Percentiles rank a stretch among this genome's conserved stretches.
These are phyloP conservation scores for Aspergillus wentii DNA, from an alignment of 495 filamentous ascomycete genomes.

Conservation along the genomic window DNA sequence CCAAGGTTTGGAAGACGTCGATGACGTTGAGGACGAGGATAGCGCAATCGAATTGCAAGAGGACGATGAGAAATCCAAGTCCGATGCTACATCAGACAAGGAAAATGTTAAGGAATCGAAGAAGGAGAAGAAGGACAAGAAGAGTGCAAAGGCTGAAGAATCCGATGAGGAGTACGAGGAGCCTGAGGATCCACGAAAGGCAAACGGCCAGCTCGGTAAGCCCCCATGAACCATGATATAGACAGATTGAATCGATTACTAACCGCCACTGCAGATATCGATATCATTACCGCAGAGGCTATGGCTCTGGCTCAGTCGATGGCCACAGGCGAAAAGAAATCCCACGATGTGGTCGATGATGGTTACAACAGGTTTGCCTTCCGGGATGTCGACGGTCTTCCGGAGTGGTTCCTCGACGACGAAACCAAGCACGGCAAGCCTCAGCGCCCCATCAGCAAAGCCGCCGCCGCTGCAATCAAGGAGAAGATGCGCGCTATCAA, in stretches of 20 bases:
- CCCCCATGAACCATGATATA: slow-evolving; percentile 3
- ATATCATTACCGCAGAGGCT: slow-evolving; percentile 97
- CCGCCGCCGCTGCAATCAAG: slow-evolving; percentile 87
- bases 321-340: slow-evolving; percentile 76
- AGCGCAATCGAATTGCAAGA: slow-evolving; percentile 43
- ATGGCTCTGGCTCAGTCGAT: slow-evolving; percentile 97
- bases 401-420: slow-evolving; percentile 97
- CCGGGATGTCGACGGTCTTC: slow-evolving; percentile 87
- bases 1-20: slow-evolving; percentile 61
- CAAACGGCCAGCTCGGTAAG: slow-evolving; percentile 66
- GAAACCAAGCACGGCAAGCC: slow-evolving; percentile 78
- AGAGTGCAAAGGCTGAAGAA: slow-evolving; percentile 45
- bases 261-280: slow-evolving; percentile 62
- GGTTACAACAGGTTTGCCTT: slow-evolving; percentile 89
- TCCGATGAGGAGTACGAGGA: slow-evolving; percentile 60
- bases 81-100: no score
- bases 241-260: slow-evolving; percentile 13
- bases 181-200: slow-evolving; percentile 58
- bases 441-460: slow-evolving; percentile 82
- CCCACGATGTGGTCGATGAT: slow-evolving; percentile 76
- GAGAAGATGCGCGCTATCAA: slow-evolving; percentile 93
- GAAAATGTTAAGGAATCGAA: slow-evolving; percentile 9
- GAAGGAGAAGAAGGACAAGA: slow-evolving; percentile 16
- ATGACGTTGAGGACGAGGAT: slow-evolving; percentile 35
- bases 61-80: slow-evolving; percentile 23